These are phyloP conservation scores for Apiotrichum akiyoshidainum DNA, from an alignment of 1,284 basidiomycete genomes.

Conservation along the genomic window DNA sequence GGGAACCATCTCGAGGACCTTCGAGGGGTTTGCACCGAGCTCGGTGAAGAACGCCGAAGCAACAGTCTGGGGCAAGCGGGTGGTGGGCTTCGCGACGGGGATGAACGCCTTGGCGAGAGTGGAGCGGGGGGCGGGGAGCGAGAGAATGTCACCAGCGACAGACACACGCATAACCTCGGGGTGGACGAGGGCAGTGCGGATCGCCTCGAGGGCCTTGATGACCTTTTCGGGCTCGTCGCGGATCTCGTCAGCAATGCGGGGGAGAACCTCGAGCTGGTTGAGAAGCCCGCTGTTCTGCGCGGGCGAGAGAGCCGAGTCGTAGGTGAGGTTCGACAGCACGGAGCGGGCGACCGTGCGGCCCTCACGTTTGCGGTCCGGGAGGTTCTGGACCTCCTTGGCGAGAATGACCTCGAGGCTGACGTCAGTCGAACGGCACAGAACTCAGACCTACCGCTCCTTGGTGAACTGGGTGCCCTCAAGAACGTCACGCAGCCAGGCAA, in stretches of 20 bases:
- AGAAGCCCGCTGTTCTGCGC: conserved; percentile 69
- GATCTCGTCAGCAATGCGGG: conserved; percentile 68
- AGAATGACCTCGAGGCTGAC: conserved; percentile 67
- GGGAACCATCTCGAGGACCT: conserved; percentile 79
- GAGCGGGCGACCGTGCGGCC: conserved; percentile 76
- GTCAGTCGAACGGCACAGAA: neutral
- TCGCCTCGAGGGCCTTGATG: conserved; percentile 68
- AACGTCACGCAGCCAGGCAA: conserved; percentile 85
- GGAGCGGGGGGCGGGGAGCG: conserved; percentile 67
- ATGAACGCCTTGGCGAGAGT: conserved; percentile 69
- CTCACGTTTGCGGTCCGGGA: conserved; percentile 92
- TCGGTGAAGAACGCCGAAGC: conserved; percentile 68
- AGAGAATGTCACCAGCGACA: conserved; percentile 78
- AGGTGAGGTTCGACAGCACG: conserved; percentile 67
- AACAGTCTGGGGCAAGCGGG: conserved; percentile 66
- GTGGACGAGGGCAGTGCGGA: conserved; percentile 65
- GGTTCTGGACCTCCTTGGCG: conserved; percentile 83
- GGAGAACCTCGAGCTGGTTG: conserved; percentile 73
- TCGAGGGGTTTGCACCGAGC: conserved; percentile 69
- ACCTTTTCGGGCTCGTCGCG: conserved; percentile 71
- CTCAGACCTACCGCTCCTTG: conserved; percentile 60
- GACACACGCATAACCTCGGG: conserved; percentile 80
- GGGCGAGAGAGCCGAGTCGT: conserved; percentile 67
- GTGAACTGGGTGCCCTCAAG: conserved; percentile 79
- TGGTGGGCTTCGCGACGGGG: conserved; percentile 55